A percentile compares a stretch with the other conserved stretches of the same genome.
phyloP scores from a whole-genome alignment of 2,329 filamentous ascomycete genomes.

The Diaporthe citriasiana region DNA sequence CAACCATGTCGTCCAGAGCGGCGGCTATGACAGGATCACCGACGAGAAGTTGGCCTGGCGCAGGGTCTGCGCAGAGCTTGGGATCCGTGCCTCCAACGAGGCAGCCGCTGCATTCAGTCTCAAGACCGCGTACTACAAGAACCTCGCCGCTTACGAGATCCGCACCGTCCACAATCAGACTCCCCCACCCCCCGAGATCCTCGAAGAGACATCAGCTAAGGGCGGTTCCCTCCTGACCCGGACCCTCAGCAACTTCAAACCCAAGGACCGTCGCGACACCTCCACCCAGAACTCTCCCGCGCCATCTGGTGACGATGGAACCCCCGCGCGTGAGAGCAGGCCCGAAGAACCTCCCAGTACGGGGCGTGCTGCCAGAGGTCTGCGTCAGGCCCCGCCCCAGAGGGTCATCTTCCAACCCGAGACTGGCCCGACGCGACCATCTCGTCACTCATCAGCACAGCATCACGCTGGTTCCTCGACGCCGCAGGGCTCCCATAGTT shows the following conservation, averaged over 20 bases:
- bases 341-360: slow-evolving; percentile 66
- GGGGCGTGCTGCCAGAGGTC: slow-evolving; percentile 72
- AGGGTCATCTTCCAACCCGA: slow-evolving; percentile 89
- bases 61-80: slow-evolving; percentile 81
- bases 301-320: slow-evolving; percentile 72
- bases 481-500: slow-evolving; percentile 47
- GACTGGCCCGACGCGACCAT: slow-evolving; percentile 73
- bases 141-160: slow-evolving; percentile 90
- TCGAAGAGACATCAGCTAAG: slow-evolving; percentile 89
- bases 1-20: slow-evolving; percentile 80
- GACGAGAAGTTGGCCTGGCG: slow-evolving; percentile 90
- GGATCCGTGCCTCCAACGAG: slow-evolving; percentile 80
- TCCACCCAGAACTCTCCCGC: slow-evolving; percentile 71
- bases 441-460: slow-evolving; percentile 68
- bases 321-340: slow-evolving; percentile 67
- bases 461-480: slow-evolving; percentile 51
- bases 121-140: slow-evolving; percentile 92
- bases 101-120: slow-evolving; percentile 88
- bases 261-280: slow-evolving; percentile 60
- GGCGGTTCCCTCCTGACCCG: slow-evolving; percentile 84
- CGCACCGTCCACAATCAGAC: slow-evolving; percentile 81
- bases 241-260: slow-evolving; percentile 81
- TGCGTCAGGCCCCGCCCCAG: slow-evolving; percentile 87
- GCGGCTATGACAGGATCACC: slow-evolving; percentile 88
- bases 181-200: slow-evolving; percentile 88